These are phyloP conservation scores for Collybia mongolica DNA, from an alignment of 768 basidiomycete genomes.

Conservation along the genomic window DNA sequence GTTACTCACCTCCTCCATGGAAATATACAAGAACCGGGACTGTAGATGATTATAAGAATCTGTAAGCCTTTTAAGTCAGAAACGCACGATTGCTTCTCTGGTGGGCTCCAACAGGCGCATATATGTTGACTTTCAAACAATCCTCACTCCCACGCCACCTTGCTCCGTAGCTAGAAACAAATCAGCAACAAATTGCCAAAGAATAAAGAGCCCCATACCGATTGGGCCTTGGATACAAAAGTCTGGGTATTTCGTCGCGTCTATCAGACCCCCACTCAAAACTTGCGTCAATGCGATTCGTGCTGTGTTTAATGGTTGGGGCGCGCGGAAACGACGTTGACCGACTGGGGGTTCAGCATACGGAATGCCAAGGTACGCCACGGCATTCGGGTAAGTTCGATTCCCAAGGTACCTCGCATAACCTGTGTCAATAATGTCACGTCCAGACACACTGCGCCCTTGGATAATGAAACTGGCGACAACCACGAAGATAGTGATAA, in stretches of 20 bases:
- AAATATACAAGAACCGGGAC: slow-evolving; percentile 49
- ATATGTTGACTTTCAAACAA: slow-evolving; percentile 65
- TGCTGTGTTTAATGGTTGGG: slow-evolving; percentile 48
- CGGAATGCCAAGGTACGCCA: slow-evolving; percentile 58
- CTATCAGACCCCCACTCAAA: slow-evolving; percentile 37
- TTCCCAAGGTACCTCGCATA: slow-evolving; percentile 61
- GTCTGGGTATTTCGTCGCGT: slow-evolving; percentile 52
- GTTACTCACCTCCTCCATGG: slow-evolving; percentile 43
- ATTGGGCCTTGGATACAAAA: slow-evolving; percentile 62
- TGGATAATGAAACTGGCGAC: slow-evolving; percentile 8
- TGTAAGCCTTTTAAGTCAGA: background rate
- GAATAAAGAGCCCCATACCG: slow-evolving; percentile 16
- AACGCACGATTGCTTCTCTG: slow-evolving; percentile 44
- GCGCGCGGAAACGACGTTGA: slow-evolving; percentile 50
- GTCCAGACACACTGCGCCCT: slow-evolving; percentile 1
- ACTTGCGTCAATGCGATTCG: slow-evolving; percentile 30
- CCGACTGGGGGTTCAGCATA: slow-evolving; percentile 63
- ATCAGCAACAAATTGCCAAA: too few species aligned
- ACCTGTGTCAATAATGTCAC: slow-evolving; percentile 48
- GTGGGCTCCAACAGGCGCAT: slow-evolving; percentile 49
- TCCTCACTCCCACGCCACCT: slow-evolving; percentile 66
- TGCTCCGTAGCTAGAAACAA: slow-evolving; percentile 43
- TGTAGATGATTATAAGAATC: slow-evolving; percentile 9
- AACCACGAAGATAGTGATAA: slow-evolving; percentile 6
- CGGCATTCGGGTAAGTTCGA: slow-evolving; percentile 46